Evolutionary conservation across 2,329 filamentous ascomycete genomes (phyloP), one percentile per base, ranked within the genome.

Genomic region (Aspergillus spinulosporus): DNA sequence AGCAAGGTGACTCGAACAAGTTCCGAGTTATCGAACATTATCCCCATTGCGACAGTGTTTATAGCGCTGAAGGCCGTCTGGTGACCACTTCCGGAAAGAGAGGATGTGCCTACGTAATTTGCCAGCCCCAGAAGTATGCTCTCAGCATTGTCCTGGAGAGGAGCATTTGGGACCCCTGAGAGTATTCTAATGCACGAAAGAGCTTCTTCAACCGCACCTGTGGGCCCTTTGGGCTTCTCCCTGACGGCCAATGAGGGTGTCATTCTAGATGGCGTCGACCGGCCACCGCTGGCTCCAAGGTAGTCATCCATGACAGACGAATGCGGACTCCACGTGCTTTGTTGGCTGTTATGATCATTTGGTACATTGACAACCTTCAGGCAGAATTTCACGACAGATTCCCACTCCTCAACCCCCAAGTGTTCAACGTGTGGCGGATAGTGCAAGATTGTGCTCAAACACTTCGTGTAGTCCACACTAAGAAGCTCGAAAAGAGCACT

Each of bases 351-450:
- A 7, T 69, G 66, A 40, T 64, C 62, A 14, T 68, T 64, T 6
- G 62, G 56, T 12, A 57, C 42, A 9, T 59, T 60, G 26, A 96
- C 78, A n/a, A 80, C 78, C 83, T 77, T 51, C 87, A 77, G 63
- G 56, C 90, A 89, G 66, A 97, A 94, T 49, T 86, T 81, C 12
- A 89, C 81, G 50, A 88, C 83, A 7, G 76, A 74, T 47, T 84
- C 76, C 92, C 92, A 96, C 56, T 85, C 81, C 11, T 84, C 79
- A 15, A 77, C 78, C 8, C 85, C 82, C 9, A 97, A 78, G 65
- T 92, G 87, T 72, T 97, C 95, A 29, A 89, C 85, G 70, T 95
- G 91, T 14, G 90, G 82, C 45, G 85, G 84, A 65, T 89, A 84
- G 42, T 85, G 84, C 14, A 97, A 80, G 2, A 97, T 74, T 29